Evolutionary conservation across 2,329 filamentous ascomycete species (phyloP), one percentile per base, ranked within the genome.

Genomic region (Aplosporella prunicola): DNA sequence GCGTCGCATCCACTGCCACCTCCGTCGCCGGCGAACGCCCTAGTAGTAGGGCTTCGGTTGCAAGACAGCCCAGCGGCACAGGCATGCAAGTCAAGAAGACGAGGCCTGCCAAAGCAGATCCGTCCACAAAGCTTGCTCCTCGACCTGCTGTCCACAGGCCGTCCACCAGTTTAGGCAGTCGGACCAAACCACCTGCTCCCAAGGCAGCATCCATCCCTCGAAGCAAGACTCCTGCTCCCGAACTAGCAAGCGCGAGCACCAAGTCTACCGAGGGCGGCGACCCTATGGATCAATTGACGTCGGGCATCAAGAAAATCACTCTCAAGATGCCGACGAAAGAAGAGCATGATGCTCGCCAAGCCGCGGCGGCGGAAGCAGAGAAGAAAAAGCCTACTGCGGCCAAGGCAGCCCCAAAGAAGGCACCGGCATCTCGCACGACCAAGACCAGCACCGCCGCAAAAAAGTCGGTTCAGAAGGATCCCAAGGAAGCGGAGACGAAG

Each of bases 11-110:
- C 1, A 66, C 56, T 34, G 51, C 60, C 10, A 60, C 55, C 11
- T 64, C 64, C 4, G 53, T 57, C 22, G 48, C 34, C 27, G 51
- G 55, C 3, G 58, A 60, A 11, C 26, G 38, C 5, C 38, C 43
- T 22, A 37, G 45, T n/a, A 58, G 53, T 33, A 51, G 34, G 58
- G 63, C 56, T 17, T 51, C 62, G 8, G 37, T 35, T 9, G 30
- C 37, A 18, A 39, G 25, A 20, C 37, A 39, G 25, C 24, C 36
- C 17, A 9, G 30, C 30, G 18, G 18, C 2, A 29, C 27, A 14
- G 18, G 14, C 9, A 56, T 77, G 8, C 61, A 67, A 8, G 63
- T 72, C 4, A 82, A 74, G 51, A 86, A 81, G 57, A 66, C 70
- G 2, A 71, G 79, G 35, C 64, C 63, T n/a, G 50, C 64, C 2